These are phyloP conservation scores for Patellifolia procumbens DNA, from an alignment of 179 eudicot genomes.

Conservation along the genomic window DNA sequence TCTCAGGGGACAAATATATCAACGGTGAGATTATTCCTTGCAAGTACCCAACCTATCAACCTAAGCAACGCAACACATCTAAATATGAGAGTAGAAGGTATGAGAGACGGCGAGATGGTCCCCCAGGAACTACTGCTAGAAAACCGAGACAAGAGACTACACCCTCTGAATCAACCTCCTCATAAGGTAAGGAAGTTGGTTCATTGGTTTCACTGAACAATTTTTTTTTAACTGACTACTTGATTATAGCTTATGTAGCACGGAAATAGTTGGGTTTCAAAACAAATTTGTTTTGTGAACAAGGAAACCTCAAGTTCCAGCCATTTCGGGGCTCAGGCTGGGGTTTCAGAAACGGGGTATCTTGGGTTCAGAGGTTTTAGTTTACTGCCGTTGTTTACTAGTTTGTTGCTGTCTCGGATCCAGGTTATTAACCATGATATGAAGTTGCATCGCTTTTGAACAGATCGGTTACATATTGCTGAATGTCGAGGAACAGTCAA, in stretches of 20 bases:
- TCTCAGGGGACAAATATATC: conserved; percentile 75
- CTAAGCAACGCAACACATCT: conserved; percentile 55
- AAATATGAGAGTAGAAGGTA: conserved; percentile 71
- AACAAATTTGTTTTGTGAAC: no score
- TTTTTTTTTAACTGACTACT: background rate
- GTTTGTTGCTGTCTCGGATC: background rate
- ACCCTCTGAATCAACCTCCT: conserved; percentile 60
- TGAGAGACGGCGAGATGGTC: conserved; percentile 77
- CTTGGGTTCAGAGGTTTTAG: background rate
- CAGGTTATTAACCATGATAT: conserved; percentile 14
- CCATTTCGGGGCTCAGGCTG: background rate
- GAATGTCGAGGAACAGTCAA: background rate
- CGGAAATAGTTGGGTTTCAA: no score
- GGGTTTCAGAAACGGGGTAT: no score
- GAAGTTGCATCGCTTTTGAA: conserved; percentile 10
- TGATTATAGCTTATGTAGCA: background rate
- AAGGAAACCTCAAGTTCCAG: background rate
- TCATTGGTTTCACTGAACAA: background rate
- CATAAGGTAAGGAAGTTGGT: conserved; percentile 38
- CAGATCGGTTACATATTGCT: conserved; percentile 7
- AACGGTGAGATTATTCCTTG: conserved; percentile 91
- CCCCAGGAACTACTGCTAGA: conserved; percentile 48
- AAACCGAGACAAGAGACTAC: conserved; percentile 58
- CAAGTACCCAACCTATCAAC: conserved; percentile 88
- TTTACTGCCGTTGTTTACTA: background rate